Base-by-base conservation (phyloP, 257 asterid genomes). In the Cruciata laevipes region DNA sequence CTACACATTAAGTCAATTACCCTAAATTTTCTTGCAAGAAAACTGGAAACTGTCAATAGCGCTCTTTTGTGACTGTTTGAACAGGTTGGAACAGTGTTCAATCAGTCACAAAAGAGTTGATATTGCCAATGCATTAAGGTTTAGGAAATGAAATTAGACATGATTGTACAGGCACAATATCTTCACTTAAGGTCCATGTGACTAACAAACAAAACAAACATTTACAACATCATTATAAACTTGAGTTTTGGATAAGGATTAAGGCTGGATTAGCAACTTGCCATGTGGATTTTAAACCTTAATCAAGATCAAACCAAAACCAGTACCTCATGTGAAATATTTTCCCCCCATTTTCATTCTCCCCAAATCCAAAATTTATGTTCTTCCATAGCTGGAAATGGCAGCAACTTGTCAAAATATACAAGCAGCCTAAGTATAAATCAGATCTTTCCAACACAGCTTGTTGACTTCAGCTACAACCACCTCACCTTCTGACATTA, bases 351-450 rank as follows among this genome's bases (percentile, higher is more conserved):
- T 51, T 51, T 16, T n/a, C 57, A 51, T 51, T 51, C 57, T 16
- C 21, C 57, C 23, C 16, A 21, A 49, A 49, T 16, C 27, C 68
- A n/a, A 25, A 5, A 1, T 31, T 1, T 27, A n/a, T 27, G 55
- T 30, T 69, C 33, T 3, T 16, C 38, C 56, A 35, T 14, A 14
- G 67, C 61, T 62, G 74, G 57, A 44, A 30, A 51, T 21, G 3
- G 37, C 60, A 33, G 56, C 69, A 61, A 62, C 25, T 70, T 70
- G 69, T 56, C 61, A 9, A 68, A n/a, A n/a, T n/a, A n/a, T 17
- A 35, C n/a, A 35, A 24, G 25, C 18, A 62, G 32, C 61, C 57
- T 25, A 11, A 27, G 14, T 21, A 24, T 13, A 25, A 7, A 56
- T 23, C 57, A 9, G 30, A 56, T 21, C 14, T 65, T 3, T 9